A percentile compares a stretch with the other conserved stretches of the same genome.
These are phyloP conservation scores for Barnettozyma populi DNA, from an alignment of 805 yeast species.

Conservation along the genomic window DNA sequence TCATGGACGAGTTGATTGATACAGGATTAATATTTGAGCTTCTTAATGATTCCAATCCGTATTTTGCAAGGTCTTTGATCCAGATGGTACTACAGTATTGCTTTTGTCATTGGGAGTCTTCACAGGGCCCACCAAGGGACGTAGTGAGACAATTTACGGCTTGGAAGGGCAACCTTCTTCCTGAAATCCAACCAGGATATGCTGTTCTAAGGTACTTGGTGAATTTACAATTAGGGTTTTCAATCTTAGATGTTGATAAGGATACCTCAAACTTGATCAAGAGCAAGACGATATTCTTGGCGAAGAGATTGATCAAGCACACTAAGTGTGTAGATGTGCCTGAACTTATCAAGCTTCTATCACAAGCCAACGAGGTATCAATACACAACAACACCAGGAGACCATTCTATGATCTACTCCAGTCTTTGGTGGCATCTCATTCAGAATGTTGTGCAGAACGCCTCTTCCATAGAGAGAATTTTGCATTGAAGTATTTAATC, in stretches of 20 bases:
- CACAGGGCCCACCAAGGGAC: conserved; percentile 12
- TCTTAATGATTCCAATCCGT: conserved; percentile 19
- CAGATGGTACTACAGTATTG: conserved; percentile 41
- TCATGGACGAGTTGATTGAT: conserved; percentile 37
- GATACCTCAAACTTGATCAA: conserved; percentile 13
- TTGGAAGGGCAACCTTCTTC: conserved; percentile 30
- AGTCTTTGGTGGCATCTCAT: conserved; percentile 1
- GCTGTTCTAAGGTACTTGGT: conserved; percentile 31
- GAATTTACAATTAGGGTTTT: conserved; percentile 30
- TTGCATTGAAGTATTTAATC: conserved; percentile 5
- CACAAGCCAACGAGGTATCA: conserved; percentile 29
- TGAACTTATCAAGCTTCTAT: conserved; percentile 31
- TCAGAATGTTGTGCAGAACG: conserved; percentile 11
- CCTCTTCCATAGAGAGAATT: conserved; percentile 25
- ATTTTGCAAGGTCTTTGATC: conserved; percentile 28
- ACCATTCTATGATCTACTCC: conserved; percentile 2
- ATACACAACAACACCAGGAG: conserved; percentile 5
- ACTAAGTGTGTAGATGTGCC: conserved; percentile 29
- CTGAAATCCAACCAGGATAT: conserved; percentile 27
- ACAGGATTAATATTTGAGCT: conserved; percentile 31
- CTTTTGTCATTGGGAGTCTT: conserved; percentile 39
- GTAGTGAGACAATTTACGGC: conserved; percentile 23
- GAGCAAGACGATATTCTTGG: conserved; percentile 17
- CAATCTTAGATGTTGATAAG: conserved; percentile 20
- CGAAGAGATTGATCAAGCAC: conserved; percentile 15